Percentiles rank a stretch among this genome's conserved stretches.
Conservation (phyloP, 2,329 filamentous ascomycete species). For the Aquanectria penicillioides region DNA sequence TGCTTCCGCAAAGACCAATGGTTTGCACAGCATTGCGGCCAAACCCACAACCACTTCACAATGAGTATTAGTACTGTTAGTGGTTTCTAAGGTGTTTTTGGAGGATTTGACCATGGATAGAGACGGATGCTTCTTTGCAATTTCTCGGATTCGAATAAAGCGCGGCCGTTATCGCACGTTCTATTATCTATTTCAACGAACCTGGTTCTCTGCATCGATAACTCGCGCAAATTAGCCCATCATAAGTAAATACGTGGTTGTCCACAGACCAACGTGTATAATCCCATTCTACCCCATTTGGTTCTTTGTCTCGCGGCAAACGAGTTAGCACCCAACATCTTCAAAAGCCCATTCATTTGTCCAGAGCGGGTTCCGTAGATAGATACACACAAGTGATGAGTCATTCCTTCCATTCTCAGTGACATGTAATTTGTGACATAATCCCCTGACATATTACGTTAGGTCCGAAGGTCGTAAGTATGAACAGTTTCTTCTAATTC, state of each 20-base stretch:
- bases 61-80: conserved; percentile 13
- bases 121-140: conserved; percentile 33
- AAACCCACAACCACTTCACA: conserved; percentile 40
- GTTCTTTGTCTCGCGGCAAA: too few relatives aligned
- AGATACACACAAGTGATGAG: too few relatives aligned
- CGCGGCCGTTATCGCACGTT: not conserved
- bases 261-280: not conserved
- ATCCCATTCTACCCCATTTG: not conserved
- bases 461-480: too few relatives aligned
- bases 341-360: too few relatives aligned
- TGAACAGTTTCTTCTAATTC: too few relatives aligned
- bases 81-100: conserved; percentile 24
- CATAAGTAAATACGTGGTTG: not conserved
- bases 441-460: too few relatives aligned
- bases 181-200: too few relatives aligned
- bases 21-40: conserved; percentile 55
- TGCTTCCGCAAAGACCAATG: conserved; percentile 53
- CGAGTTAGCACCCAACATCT: too few relatives aligned
- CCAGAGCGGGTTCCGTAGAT: too few relatives aligned
- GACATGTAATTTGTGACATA: too few relatives aligned
- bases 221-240: not conserved
- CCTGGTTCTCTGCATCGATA: too few relatives aligned
- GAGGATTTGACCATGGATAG: conserved; percentile 26
- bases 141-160: conserved; percentile 13
- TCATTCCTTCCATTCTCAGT: too few relatives aligned